Conservation (phyloP, 2,329 filamentous ascomycete genomes). For the Aspergillus pseudonomiae region DNA sequence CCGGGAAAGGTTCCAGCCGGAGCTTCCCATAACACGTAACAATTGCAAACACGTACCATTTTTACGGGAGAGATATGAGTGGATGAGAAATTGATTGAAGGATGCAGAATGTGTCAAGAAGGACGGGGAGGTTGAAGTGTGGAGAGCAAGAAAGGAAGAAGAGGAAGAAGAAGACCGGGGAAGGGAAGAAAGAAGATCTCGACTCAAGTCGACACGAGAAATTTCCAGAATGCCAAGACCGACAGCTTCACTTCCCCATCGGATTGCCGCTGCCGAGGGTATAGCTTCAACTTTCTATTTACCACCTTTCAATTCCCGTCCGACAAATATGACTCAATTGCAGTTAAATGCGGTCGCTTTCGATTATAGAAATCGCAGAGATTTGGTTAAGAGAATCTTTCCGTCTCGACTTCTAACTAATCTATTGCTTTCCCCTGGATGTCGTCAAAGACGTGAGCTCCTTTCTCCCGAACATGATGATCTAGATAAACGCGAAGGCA, state of each 20-base stretch:
- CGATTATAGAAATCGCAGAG: neutral
- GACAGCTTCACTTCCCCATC: slow-evolving; percentile 21
- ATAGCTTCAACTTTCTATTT: slow-evolving; percentile 7
- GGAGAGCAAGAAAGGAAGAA: slow-evolving; percentile 34
- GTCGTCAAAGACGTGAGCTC: slow-evolving; percentile 1
- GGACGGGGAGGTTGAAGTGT: slow-evolving; percentile 24
- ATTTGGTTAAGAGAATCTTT: too few species aligned
- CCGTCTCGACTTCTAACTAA: neutral
- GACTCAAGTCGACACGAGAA: slow-evolving; percentile 38
- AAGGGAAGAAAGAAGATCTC: slow-evolving; percentile 35
- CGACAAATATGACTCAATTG: neutral
- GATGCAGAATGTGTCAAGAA: slow-evolving; percentile 10
- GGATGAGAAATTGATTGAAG: neutral
- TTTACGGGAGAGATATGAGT: slow-evolving; percentile 15
- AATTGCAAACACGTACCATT: slow-evolving; percentile 28
- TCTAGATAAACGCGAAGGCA: neutral
- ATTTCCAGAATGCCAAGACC: slow-evolving; percentile 51
- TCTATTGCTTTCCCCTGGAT: neutral
- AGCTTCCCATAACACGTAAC: neutral
- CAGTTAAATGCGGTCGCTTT: neutral
- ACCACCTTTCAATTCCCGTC: neutral
- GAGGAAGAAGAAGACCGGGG: slow-evolving; percentile 30
- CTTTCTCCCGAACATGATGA: slow-evolving; percentile 15
- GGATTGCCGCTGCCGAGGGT: slow-evolving; percentile 35
- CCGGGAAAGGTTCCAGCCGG: slow-evolving; percentile 14